Conservation (phyloP, 768 basidiomycete species). For the Clitopilus passeckerianus region DNA sequence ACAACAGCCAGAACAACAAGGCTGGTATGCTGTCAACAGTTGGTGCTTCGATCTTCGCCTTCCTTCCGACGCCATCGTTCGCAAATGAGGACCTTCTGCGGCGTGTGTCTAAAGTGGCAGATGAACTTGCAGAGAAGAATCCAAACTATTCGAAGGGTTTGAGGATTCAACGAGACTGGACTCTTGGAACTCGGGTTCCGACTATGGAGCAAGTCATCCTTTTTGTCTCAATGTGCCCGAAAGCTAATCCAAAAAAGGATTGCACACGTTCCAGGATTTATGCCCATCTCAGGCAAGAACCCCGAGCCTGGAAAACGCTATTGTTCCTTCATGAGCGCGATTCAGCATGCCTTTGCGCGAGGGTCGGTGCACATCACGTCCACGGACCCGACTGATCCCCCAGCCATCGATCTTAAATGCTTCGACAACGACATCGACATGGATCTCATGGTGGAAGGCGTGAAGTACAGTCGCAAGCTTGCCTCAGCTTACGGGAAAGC, state of each 20-base stretch:
- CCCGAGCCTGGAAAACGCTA: slow-evolving; percentile 44
- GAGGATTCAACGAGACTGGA: neutral
- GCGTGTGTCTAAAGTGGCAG: neutral
- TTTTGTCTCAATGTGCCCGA: neutral
- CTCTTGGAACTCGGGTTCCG: neutral
- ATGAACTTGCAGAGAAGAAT: neutral
- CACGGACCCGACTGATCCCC: slow-evolving; percentile 22
- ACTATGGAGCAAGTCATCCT: neutral
- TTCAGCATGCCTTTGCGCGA: neutral
- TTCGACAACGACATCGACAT: slow-evolving; percentile 33
- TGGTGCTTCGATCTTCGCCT: neutral
- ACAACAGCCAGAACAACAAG: neutral
- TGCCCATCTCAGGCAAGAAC: slow-evolving; percentile 6
- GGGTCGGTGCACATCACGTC: slow-evolving; percentile 18
- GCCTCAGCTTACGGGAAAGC: neutral
- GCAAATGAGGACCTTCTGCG: neutral
- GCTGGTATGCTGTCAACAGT: neutral
- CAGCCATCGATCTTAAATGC: slow-evolving; percentile 31
- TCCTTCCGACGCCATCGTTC: neutral
- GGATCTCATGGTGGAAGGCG: slow-evolving; percentile 14
- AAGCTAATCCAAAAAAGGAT: slow-evolving; percentile 31
- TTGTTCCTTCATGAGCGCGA: slow-evolving; percentile 14
- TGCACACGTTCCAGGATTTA: slow-evolving; percentile 23
- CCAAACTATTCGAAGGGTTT: neutral
- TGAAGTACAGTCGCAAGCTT: neutral